Evolutionary conservation across 2,329 filamentous ascomycete species (phyloP).

Genomic region (Aureobasidium namibiae): DNA sequence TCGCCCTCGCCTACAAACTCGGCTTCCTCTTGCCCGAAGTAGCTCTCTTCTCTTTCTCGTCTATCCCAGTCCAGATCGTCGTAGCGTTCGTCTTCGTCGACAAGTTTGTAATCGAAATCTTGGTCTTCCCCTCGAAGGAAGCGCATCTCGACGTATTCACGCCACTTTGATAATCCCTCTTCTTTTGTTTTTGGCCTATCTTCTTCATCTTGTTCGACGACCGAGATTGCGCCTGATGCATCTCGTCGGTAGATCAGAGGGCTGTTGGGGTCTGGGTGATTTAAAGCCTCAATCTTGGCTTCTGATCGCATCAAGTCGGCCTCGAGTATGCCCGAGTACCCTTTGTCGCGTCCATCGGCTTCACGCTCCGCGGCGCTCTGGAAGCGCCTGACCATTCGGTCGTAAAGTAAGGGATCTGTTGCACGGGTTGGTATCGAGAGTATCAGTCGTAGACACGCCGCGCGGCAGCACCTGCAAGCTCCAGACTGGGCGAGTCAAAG

Average conservation of each 20-base stretch:
- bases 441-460: constrained; percentile 11
- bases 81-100: constrained; percentile 65
- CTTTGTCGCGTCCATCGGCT: constrained; percentile 62
- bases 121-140: constrained; percentile 68
- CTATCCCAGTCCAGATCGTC: constrained; percentile 57
- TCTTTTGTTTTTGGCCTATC: constrained; percentile 51
- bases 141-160: constrained; percentile 60
- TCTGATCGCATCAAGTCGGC: constrained; percentile 70
- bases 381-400: constrained; percentile 68
- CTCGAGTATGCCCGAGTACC: constrained; percentile 71
- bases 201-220: constrained; percentile 47
- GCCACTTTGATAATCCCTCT: constrained; percentile 63
- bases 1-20: constrained; percentile 25
- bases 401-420: constrained; percentile 71
- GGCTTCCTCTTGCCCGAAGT: constrained; percentile 68
- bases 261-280: constrained; percentile 43
- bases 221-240: constrained; percentile 48
- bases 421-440: constrained; percentile 12
- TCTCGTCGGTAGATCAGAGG: constrained; percentile 44
- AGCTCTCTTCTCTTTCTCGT: constrained; percentile 61
- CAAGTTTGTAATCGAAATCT: constrained; percentile 66
- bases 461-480: constrained; percentile 46
- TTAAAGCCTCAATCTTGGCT: constrained; percentile 59
- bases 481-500: constrained; percentile 51
- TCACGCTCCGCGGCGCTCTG: constrained; percentile 66